Base-by-base conservation (phyloP, 2,329 filamentous ascomycete genomes). In the Parastagonospora avenae region DNA sequence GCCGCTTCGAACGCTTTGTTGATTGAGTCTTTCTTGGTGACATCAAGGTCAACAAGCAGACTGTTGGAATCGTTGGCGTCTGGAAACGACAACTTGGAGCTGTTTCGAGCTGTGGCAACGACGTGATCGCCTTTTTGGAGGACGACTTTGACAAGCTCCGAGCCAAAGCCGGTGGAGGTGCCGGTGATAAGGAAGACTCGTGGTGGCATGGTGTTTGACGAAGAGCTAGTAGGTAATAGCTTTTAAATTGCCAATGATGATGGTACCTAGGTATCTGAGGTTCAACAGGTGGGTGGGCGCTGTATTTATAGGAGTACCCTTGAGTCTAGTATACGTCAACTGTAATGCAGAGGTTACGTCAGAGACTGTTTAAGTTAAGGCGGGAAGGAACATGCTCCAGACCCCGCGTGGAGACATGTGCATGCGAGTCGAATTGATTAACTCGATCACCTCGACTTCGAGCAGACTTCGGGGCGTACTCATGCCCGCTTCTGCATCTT, bases 31-130 rank as follows among this genome's bases (percentile, higher is more conserved):
- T 64, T 59, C n/a, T 71, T 67, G 0, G 78, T 81, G 0, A 86
- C 82, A 57, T 86, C 83, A 11, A 85, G 76, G 11, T 79, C 75
- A 2, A 79, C 56, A 2, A 79, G 60, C 2, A 84, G 71, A 53
- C 77, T 78, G 57, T 82, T 83, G 38, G 76, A 71, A 30, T 78
- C 72, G 32, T 74, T 75, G 2, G 74, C 67, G 30, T 73, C 68
- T 27, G 72, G 66, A 28, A 71, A 71, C 6, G 68, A 68, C 4
- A 78, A 62, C 44, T 75, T 76, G n/a, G 74, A 73, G n/a, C 70
- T 71, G 60, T 77, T 74, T 45, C 77, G 74, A 16, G 77, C 77
- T 4, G 77, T 80, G 12, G 77, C 77, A 36, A 78, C 72, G 30
- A 76, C 77, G 42, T 75, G 67, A 52, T 79, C 75, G 42, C 77